Percentiles rank a stretch among this genome's conserved stretches.
phyloP scores from a whole-genome alignment of 495 filamentous ascomycete genomes.

The Aspergillus sclerotioniger region DNA sequence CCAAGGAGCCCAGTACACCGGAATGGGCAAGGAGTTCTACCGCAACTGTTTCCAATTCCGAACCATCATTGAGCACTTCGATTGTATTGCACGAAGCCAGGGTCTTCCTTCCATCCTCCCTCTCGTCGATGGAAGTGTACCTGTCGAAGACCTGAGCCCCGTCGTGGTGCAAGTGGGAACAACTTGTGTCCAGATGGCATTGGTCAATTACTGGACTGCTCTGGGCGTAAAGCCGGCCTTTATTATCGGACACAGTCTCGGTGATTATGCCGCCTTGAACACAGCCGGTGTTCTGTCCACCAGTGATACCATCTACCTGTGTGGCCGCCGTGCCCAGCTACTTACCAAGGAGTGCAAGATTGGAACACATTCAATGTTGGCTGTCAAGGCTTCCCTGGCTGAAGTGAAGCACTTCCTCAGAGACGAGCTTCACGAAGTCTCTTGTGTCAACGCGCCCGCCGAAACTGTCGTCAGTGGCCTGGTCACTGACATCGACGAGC shows the following conservation, averaged over 20 bases:
- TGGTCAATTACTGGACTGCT: constrained; percentile 75
- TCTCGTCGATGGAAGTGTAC: constrained; percentile 54
- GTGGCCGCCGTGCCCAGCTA: constrained; percentile 71
- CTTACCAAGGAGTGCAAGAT: constrained; percentile 67
- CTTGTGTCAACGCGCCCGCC: constrained; percentile 47
- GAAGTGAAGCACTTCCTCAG: constrained; percentile 26
- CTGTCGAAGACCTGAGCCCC: constrained; percentile 60
- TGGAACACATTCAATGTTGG: constrained; percentile 63
- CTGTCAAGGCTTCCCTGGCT: constrained; percentile 35
- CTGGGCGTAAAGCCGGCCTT: constrained; percentile 74
- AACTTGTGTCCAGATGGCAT: constrained; percentile 79
- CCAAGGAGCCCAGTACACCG: constrained; percentile 56
- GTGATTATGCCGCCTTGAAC: constrained; percentile 79
- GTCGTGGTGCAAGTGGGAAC: constrained; percentile 76
- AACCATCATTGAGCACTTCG: constrained; percentile 64
- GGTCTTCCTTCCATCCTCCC: constrained; percentile 65
- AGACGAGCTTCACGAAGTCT: constrained; percentile 36
- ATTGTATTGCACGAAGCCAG: constrained; percentile 65
- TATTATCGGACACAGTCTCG: constrained; percentile 75
- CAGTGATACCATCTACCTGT: constrained; percentile 68
- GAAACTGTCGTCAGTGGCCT: constrained; percentile 49
- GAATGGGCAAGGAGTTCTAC: constrained; percentile 73
- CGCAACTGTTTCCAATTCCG: constrained; percentile 65
- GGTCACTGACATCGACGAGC: constrained; percentile 50
- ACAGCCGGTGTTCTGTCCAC: constrained; percentile 74